These are phyloP conservation scores for Nidularia pulvinata DNA, from an alignment of 768 basidiomycete genomes.

Conservation along the genomic window DNA sequence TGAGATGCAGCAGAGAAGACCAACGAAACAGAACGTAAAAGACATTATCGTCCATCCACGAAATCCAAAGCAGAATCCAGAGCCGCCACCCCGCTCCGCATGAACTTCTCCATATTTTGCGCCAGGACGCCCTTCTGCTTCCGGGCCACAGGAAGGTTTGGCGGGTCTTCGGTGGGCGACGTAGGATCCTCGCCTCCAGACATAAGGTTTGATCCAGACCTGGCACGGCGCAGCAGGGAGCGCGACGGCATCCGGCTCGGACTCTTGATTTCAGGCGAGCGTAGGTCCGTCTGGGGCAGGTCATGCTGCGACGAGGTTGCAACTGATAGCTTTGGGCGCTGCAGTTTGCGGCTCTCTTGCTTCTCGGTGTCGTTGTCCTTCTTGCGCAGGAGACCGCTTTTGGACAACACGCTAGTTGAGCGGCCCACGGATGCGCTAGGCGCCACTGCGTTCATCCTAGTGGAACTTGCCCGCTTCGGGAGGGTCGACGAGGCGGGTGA, in stretches of 20 bases:
- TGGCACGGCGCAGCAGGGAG: not conserved
- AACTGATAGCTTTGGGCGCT: not conserved
- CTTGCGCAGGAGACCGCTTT: not conserved
- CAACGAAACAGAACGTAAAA: too few relatives aligned
- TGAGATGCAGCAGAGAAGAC: too few relatives aligned
- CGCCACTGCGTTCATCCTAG: not conserved
- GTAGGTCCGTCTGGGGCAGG: not conserved
- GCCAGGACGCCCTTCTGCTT: not conserved
- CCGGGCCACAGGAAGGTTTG: not conserved
- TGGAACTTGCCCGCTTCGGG: not conserved
- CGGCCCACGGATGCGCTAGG: not conserved
- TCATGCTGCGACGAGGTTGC: not conserved
- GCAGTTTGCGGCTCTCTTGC: not conserved
- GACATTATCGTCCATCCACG: not conserved
- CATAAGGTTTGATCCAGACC: conserved; percentile 1
- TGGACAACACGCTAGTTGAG: not conserved
- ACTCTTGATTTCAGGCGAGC: not conserved
- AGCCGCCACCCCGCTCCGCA: not conserved
- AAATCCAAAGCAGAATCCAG: not conserved
- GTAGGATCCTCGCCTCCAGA: not conserved
- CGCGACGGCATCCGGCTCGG: not conserved
- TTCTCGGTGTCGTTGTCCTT: not conserved
- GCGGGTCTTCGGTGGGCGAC: not conserved
- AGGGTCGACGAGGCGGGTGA: not conserved
- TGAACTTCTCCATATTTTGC: not conserved